These are phyloP conservation scores for Podospora pseudoanserina DNA, from an alignment of 495 filamentous ascomycete genomes.

Conservation along the genomic window DNA sequence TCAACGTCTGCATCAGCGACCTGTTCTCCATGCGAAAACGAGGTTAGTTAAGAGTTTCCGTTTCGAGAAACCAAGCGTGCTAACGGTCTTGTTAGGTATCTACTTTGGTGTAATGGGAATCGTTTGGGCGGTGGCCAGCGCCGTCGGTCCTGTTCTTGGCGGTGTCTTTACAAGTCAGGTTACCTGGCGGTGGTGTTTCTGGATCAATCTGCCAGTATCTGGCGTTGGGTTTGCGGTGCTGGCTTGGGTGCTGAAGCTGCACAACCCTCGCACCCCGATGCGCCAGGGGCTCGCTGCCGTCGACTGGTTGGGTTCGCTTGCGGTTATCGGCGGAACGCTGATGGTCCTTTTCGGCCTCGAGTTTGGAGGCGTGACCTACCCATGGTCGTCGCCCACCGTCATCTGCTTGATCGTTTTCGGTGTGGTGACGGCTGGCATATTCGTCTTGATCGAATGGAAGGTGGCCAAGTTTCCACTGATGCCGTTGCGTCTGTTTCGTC, in stretches of 20 bases:
- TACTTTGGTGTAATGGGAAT: slow-evolving; percentile 51
- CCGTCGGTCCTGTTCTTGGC: slow-evolving; percentile 60
- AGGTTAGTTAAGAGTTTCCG: slow-evolving; percentile 32
- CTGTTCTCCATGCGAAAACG: slow-evolving; percentile 68
- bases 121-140: slow-evolving; percentile 52
- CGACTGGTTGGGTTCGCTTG: slow-evolving; percentile 69
- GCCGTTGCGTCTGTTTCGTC: slow-evolving; percentile 64
- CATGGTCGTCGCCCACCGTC: slow-evolving; percentile 72
- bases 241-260: slow-evolving; percentile 66
- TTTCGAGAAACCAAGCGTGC: slow-evolving; percentile 10
- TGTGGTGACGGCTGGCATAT: slow-evolving; percentile 55
- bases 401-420: slow-evolving; percentile 80
- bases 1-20: slow-evolving; percentile 80
- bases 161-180: slow-evolving; percentile 57
- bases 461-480: slow-evolving; percentile 75
- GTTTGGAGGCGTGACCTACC: slow-evolving; percentile 69
- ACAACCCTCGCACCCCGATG: slow-evolving; percentile 72
- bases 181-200: slow-evolving; percentile 67
- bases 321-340: slow-evolving; percentile 70
- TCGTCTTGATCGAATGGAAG: slow-evolving; percentile 66
- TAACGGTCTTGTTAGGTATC: slow-evolving; percentile 39
- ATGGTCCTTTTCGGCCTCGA: slow-evolving; percentile 81
- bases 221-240: slow-evolving; percentile 64
- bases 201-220: slow-evolving; percentile 77
- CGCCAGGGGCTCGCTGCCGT: slow-evolving; percentile 66